Evolutionary conservation across 768 basidiomycete genomes (phyloP), one percentile per base, ranked within the genome.

Genomic region (Lentinula sp.): DNA sequence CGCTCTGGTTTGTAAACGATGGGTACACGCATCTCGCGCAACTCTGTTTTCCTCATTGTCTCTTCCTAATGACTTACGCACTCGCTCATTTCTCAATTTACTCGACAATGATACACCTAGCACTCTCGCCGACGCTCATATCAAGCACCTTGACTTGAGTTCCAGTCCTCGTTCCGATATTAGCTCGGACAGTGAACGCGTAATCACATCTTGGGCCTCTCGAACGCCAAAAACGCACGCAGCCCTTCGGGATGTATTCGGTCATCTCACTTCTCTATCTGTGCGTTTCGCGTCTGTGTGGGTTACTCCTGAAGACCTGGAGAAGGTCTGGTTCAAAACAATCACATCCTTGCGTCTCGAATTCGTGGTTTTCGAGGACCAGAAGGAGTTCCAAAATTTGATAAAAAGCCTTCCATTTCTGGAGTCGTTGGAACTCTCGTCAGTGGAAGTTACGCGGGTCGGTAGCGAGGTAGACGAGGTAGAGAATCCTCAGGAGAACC

Each of bases 171-270:
- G 40, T 8, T 40, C 37, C 8, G 55, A 43, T 15, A 18, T 56
- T n/a, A 40, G 55, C 18, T 56, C 55, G 11, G 55, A 56, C 40
- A 56, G 55, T 40, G 55, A 56, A 43, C 55, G 42, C 40, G 55
- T 56, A 4, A 56, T 56, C 39, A 43, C 55, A 3, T 56, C 55
- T 13, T 56, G 55, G 55, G 55, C 55, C 28, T 56, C 55, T n/a
- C 39, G 55, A 15, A 56, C 55, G 18, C 55, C 55, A 8, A 43
- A 56, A n/a, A 56, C 55, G 3, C 55, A 32, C 42, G 37, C 37
- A 6, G 28, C 55, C 11, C 55, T 56, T 56, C 55, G 23, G 0
- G 55, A 39, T 11, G 55, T 56, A 16, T 56, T 56, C 40, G 55
- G 55, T 37, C 55, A 56, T 0, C 55, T 56, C 28, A 28, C 8